Evolutionary conservation across 306 rosid species (phyloP).

Genomic region (Myrica gale): DNA sequence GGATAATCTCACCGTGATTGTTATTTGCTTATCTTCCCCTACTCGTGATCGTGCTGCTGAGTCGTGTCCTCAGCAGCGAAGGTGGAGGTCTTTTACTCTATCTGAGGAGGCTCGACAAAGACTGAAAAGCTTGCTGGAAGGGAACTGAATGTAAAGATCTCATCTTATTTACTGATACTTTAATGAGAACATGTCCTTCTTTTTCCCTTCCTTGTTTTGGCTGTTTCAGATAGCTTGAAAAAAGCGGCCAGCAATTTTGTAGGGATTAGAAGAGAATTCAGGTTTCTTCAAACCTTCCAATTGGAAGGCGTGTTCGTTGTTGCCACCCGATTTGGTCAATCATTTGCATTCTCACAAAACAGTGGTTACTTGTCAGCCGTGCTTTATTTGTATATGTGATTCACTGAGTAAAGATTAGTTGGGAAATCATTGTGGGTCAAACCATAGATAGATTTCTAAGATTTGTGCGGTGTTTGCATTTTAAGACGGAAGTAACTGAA

Average conservation of each 20-base stretch:
- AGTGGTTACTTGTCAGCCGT: too few relatives aligned
- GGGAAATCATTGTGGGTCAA: too few relatives aligned
- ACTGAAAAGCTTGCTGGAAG: slow-evolving; percentile 59
- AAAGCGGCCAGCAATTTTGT: slow-evolving; percentile 69
- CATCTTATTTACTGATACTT: slow-evolving; percentile 22
- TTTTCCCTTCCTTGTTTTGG: slow-evolving; percentile 37
- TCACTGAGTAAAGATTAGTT: too few relatives aligned
- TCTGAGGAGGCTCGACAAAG: slow-evolving; percentile 60
- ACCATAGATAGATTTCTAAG: too few relatives aligned
- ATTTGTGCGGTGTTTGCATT: too few relatives aligned
- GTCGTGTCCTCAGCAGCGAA: slow-evolving; percentile 46
- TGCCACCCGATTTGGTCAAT: slow-evolving; percentile 18
- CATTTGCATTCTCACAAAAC: slow-evolving; percentile 5
- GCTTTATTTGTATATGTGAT: too few relatives aligned
- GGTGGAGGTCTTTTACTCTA: slow-evolving; percentile 53
- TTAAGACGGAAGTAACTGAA: too few relatives aligned
- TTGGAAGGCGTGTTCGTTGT: slow-evolving; percentile 15
- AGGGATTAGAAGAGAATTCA: slow-evolving; percentile 42
- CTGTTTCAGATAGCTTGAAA: slow-evolving; percentile 49
- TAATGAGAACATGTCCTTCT: slow-evolving; percentile 23
- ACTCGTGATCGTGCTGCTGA: slow-evolving; percentile 33
- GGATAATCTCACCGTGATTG: slow-evolving; percentile 83
- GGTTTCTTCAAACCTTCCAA: slow-evolving; percentile 15
- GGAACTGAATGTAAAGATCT: slow-evolving; percentile 49
- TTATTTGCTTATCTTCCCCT: slow-evolving; percentile 65